Conservation (phyloP, 306 rosid species). For the Pterocarpus macrocarpus region DNA sequence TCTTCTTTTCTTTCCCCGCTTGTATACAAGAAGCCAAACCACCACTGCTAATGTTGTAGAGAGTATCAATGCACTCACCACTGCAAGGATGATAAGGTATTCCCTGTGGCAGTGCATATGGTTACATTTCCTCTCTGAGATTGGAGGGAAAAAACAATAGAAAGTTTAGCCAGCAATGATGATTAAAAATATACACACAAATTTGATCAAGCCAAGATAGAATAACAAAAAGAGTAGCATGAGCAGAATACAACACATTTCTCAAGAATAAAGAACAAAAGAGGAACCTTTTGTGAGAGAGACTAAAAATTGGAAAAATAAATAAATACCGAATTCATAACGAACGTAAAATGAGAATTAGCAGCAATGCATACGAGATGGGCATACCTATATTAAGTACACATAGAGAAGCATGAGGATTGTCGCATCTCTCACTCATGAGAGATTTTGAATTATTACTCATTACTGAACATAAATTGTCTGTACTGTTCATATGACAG, state of each 20-base stretch:
- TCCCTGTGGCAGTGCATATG: conserved; percentile 90
- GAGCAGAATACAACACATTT: conserved; percentile 11
- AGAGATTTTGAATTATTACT: conserved; percentile 59
- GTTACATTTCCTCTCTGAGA: conserved; percentile 67
- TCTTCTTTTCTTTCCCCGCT: conserved; percentile 87
- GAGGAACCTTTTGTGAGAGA: conserved; percentile 1
- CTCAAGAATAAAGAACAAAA: conserved; percentile 35
- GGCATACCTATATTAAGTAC: conserved; percentile 73
- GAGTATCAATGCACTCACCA: conserved; percentile 92
- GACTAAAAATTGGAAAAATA: conserved; percentile 27
- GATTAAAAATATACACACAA: neutral
- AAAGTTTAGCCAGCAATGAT: conserved; percentile 38
- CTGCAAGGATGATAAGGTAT: conserved; percentile 85
- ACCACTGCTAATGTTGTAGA: conserved; percentile 82
- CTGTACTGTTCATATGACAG: conserved; percentile 55
- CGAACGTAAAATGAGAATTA: conserved; percentile 20
- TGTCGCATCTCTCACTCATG: conserved; percentile 64
- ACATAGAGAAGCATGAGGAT: conserved; percentile 73
- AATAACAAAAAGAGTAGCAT: conserved; percentile 11
- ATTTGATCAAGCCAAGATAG: neutral
- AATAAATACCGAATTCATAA: conserved; percentile 1
- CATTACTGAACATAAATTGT: conserved; percentile 66
- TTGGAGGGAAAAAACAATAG: conserved; percentile 7
- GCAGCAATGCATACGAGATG: conserved; percentile 2
- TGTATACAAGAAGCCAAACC: conserved; percentile 90